Percentiles rank a stretch among this genome's conserved stretches.
These are phyloP conservation scores for Paramecium primaurelia DNA, from an alignment of 73 alveolate species.

Conservation along the genomic window DNA sequence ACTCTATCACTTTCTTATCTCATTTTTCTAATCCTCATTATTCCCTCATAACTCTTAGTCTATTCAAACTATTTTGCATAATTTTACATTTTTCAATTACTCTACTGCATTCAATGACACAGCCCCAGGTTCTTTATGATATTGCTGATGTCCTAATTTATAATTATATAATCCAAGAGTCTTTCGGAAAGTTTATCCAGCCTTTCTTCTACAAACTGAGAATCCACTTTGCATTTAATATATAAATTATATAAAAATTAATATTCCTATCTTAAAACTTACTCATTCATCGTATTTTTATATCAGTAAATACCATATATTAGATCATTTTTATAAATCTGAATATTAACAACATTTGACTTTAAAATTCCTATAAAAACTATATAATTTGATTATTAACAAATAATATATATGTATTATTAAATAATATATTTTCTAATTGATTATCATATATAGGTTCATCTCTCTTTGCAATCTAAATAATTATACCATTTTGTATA, in stretches of 20 bases:
- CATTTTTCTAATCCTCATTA: background rate
- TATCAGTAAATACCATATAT: background rate
- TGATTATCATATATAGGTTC: too few relatives aligned
- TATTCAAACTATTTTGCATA: background rate
- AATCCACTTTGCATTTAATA: slow-evolving; percentile 1
- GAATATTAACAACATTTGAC: background rate
- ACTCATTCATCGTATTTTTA: background rate
- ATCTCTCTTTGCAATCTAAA: too few relatives aligned
- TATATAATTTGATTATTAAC: too few relatives aligned
- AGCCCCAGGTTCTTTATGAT: slow-evolving; percentile 54
- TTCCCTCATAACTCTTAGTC: background rate
- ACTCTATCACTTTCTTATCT: slow-evolving; percentile 43
- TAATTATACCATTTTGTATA: too few relatives aligned
- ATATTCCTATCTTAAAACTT: background rate
- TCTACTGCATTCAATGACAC: slow-evolving; percentile 35
- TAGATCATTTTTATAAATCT: background rate
- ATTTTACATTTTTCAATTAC: slow-evolving; percentile 22
- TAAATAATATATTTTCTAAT: too few relatives aligned
- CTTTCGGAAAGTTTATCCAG: slow-evolving; percentile 34
- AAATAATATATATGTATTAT: too few relatives aligned
- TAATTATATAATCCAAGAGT: slow-evolving; percentile 52
- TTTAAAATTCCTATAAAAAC: background rate
- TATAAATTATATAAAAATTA: background rate
- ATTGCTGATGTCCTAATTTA: slow-evolving; percentile 44
- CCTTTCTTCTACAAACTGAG: slow-evolving; percentile 15